Evolutionary conservation across 163 green algal species (phyloP).

Genomic region (Scenedesmus sp.): DNA sequence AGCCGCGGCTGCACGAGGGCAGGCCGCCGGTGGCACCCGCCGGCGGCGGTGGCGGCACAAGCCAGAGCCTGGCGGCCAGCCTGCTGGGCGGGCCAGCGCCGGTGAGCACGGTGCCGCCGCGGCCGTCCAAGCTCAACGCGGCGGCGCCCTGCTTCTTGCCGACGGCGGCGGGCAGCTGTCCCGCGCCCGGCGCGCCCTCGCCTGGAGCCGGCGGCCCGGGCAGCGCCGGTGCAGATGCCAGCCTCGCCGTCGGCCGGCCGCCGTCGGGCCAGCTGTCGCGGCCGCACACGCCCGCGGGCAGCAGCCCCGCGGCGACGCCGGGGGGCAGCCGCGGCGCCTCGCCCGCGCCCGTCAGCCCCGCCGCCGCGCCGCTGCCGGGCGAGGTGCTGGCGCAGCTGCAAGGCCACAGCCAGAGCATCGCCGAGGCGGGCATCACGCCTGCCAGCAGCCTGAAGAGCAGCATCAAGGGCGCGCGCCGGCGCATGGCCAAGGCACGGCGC

Average conservation of each 20-base stretch:
- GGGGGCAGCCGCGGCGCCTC: too few relatives aligned
- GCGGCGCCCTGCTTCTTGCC: slow-evolving; percentile 26
- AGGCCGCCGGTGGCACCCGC: not conserved
- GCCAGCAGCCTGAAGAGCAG: not conserved
- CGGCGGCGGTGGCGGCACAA: not conserved
- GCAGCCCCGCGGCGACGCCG: not conserved
- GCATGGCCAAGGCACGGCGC: slow-evolving; percentile 29
- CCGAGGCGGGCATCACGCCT: not conserved
- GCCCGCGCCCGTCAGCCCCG: not conserved
- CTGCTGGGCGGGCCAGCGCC: not conserved
- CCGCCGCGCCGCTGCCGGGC: slow-evolving; percentile 2
- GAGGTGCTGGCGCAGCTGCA: slow-evolving; percentile 21
- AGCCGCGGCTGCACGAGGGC: not conserved
- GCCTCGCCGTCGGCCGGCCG: not conserved
- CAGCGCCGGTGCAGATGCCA: not conserved
- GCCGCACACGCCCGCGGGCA: not conserved
- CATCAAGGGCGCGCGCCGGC: slow-evolving; percentile 32
- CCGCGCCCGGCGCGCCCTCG: too few relatives aligned
- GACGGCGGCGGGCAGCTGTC: not conserved
- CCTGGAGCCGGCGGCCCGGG: not conserved
- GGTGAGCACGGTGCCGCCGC: not conserved
- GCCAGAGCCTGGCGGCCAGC: too few relatives aligned
- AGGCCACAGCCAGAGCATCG: slow-evolving; percentile 41
- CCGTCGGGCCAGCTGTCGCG: not conserved
- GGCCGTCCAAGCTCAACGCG: slow-evolving; percentile 24